Base-by-base conservation (phyloP, 768 basidiomycete species). In the Paxillus involutus region DNA sequence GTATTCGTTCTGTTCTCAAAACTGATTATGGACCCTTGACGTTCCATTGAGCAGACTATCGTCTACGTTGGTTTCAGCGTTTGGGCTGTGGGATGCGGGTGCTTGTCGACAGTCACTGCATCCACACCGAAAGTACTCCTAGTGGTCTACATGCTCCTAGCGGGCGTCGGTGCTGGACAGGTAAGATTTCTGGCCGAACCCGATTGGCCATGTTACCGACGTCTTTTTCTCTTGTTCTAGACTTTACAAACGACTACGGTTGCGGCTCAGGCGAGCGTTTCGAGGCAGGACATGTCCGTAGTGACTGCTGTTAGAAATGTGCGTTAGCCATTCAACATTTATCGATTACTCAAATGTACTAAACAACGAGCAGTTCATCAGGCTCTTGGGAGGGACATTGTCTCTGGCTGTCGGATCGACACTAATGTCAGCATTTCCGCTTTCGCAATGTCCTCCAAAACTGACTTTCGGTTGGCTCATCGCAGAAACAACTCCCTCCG, bases 281-380 rank as follows among this genome's bases (percentile, higher is more conserved):
- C 80, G 0, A 71, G 88, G 37, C 75, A 75, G 39, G 88, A 91
- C 55, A 89, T 91, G 87, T 85, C 86, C 1, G 85, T 88, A 9
- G 87, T 89, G 0, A 90, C 88, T 0, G 83, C 82, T 0, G 78
- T 83, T 51, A 76, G 85, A 46, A 86, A 86, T 63, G 83, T 83
- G 51, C 35, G 77, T 58, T 12, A 11, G 17, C 7, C 30, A 3
- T 41, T 17, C 21, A 16, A 21, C 49, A 16, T 59, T 12, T 51
- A 41, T 11, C 39, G 5, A 44, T n/a, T 6, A 6, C 44, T 51
- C 11, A 6, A 39, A n/a, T 8, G 16, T 33, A n/a, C 19, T 14
- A 36, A 13, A 19, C 42, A 8, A 35, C 32, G 6, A 52, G 2
- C 48, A 86, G 84, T 88, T 90, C 58, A 74, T 88, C 46, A 79